These are phyloP conservation scores for Cupressus sempervirens DNA, from an alignment of 75 land plant species.

Conservation along the genomic window DNA sequence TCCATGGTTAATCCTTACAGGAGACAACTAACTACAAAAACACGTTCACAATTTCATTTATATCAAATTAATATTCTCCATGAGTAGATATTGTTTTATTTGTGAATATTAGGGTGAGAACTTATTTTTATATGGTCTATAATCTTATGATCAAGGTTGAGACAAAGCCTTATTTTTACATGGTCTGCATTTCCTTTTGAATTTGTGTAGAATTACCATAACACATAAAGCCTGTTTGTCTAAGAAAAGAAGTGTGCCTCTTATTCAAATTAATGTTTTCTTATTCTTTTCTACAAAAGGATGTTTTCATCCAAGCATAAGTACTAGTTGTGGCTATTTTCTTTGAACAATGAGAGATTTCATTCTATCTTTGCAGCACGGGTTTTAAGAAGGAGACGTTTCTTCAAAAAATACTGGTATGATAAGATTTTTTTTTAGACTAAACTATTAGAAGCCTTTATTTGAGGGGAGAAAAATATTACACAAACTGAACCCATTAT, in stretches of 20 bases:
- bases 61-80: too few species aligned
- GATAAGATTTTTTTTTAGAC: not conserved
- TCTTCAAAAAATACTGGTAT: conserved; percentile 71
- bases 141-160: too few species aligned
- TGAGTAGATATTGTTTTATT: too few species aligned
- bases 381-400: conserved; percentile 71
- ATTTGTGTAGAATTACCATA: not conserved
- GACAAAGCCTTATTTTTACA: not conserved
- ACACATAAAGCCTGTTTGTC: not conserved
- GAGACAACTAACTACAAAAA: too few species aligned
- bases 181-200: not conserved
- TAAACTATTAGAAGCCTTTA: not conserved
- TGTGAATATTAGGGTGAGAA: too few species aligned
- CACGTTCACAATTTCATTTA: too few species aligned
- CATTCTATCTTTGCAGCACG: conserved; percentile 52
- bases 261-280: not conserved
- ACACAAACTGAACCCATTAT: not conserved
- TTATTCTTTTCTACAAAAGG: not conserved
- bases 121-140: too few species aligned
- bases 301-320: not conserved
- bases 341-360: not conserved
- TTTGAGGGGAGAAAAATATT: not conserved
- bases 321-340: not conserved
- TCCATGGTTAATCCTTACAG: too few species aligned
- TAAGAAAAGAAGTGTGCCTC: not conserved